Evolutionary conservation across 257 asterid species (phyloP), one percentile per base, ranked within the genome.

Genomic region (Solanum lignicaule): DNA sequence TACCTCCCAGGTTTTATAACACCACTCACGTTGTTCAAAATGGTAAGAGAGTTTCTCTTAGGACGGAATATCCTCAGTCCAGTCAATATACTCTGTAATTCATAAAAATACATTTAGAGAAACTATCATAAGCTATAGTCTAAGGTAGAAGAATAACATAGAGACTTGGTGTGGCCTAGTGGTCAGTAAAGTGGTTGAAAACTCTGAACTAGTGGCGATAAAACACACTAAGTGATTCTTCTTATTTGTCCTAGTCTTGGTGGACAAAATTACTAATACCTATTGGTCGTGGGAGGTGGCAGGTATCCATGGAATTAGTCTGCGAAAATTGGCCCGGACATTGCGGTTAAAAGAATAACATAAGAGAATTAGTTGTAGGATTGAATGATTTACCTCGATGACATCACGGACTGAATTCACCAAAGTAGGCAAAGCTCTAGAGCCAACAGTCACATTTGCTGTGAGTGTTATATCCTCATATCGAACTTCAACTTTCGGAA

Each of bases 371-470:
- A 25, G 65, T 41, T 41, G 65, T 15, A 79, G 27, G 84, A 48
- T 74, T 27, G 88, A 88, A 84, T 82, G 31, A 41, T 87, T 87
- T 83, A 95, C 99, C 95, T 96, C 99, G 23, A 93, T 0, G 86
- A 91, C 88, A 83, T 96, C 93, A 65, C 98, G 98, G 46, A 89
- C 65, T 91, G 89, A 94, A 73, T 96, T 96, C 85, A 92, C 89
- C 90, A 95, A 89, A 78, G 98, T 94, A 29, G 99, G 99, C 90
- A 96, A 91, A 78, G 99, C 98, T 91, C 98, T 91, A 39, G 98
- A 93, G n/a, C 98, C 99, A 14, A 95, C 60, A 75, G 92, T 93
- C 65, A 96, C 98, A 48, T 93, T 90, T 6, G 99, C 97, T 36
- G 91, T 88, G 89, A 96, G 88, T 41, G 90, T 90, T 32, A 95